Conservation (phyloP, 2,329 filamentous ascomycete species). For the Colletotrichum euphorbiae region DNA sequence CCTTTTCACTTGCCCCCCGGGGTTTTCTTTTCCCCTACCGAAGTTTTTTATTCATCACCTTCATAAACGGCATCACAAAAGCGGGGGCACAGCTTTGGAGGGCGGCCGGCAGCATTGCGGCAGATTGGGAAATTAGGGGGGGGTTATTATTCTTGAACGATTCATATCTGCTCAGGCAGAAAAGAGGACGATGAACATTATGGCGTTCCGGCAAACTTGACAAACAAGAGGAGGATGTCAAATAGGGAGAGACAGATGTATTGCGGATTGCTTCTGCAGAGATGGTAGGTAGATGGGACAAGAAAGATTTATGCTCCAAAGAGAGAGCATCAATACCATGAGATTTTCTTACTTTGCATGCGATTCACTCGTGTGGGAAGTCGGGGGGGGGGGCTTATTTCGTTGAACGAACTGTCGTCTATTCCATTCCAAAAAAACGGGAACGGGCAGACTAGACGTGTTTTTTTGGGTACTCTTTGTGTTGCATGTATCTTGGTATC, state of each 20-base stretch:
- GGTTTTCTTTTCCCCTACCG: not conserved
- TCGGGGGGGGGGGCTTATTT: not conserved
- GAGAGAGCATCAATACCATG: slow-evolving; percentile 21
- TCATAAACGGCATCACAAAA: not conserved
- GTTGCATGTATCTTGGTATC: slow-evolving; percentile 21
- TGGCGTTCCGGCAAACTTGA: slow-evolving; percentile 13
- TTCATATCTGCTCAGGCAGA: not conserved
- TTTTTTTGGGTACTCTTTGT: not conserved
- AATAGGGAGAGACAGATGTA: not conserved
- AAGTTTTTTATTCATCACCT: not conserved
- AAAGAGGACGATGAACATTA: too few relatives aligned
- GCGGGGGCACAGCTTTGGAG: slow-evolving; percentile 13
- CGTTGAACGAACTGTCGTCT: not conserved
- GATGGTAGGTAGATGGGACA: not conserved
- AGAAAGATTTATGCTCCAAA: not conserved
- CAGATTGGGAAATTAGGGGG: not conserved
- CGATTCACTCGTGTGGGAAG: not conserved
- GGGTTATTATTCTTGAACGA: not conserved
- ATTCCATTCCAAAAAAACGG: not conserved
- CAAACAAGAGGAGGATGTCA: not conserved
- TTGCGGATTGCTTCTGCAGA: not conserved
- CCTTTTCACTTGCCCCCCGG: not conserved
- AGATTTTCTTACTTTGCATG: not conserved
- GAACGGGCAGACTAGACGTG: not conserved
- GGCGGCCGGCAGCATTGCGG: slow-evolving; percentile 16